A percentile compares a stretch with the other conserved stretches of the same genome.
These are phyloP conservation scores for Cornus florida DNA, from an alignment of 148 eudicot species.

Conservation along the genomic window DNA sequence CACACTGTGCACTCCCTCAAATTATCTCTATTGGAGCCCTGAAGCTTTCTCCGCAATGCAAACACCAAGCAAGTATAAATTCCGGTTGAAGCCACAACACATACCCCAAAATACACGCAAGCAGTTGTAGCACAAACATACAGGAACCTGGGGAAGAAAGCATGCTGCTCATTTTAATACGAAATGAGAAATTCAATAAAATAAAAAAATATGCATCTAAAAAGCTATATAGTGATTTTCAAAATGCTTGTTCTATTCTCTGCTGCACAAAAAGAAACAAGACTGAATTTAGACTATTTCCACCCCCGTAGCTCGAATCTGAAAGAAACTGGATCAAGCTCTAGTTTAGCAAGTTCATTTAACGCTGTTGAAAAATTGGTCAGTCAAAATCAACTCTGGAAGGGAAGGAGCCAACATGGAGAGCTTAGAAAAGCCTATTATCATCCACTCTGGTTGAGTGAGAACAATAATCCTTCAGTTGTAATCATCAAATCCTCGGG, in stretches of 20 bases:
- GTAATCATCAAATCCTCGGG: too few species aligned
- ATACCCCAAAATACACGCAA: constrained; percentile 38
- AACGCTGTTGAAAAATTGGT: too few species aligned
- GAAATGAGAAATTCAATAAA: background rate
- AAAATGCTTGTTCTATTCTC: background rate
- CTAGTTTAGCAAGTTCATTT: background rate
- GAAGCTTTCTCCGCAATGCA: constrained; percentile 19
- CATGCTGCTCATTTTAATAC: background rate
- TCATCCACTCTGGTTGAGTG: too few species aligned
- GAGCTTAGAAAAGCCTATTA: too few species aligned
- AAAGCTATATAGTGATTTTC: background rate
- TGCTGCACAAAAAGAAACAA: background rate
- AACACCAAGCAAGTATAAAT: constrained; percentile 28
- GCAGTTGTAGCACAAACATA: constrained; percentile 47
- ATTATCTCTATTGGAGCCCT: background rate
- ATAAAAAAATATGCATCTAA: background rate
- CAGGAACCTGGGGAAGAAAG: constrained; percentile 38
- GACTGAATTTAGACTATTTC: background rate
- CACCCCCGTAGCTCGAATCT: background rate
- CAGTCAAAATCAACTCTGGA: too few species aligned
- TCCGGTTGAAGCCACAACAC: constrained; percentile 29
- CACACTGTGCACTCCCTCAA: background rate
- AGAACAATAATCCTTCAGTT: too few species aligned
- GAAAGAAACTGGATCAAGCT: background rate
- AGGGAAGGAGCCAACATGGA: too few species aligned